Conservation (phyloP, 164 flowering plant genomes). For the Platanus orientalis region DNA sequence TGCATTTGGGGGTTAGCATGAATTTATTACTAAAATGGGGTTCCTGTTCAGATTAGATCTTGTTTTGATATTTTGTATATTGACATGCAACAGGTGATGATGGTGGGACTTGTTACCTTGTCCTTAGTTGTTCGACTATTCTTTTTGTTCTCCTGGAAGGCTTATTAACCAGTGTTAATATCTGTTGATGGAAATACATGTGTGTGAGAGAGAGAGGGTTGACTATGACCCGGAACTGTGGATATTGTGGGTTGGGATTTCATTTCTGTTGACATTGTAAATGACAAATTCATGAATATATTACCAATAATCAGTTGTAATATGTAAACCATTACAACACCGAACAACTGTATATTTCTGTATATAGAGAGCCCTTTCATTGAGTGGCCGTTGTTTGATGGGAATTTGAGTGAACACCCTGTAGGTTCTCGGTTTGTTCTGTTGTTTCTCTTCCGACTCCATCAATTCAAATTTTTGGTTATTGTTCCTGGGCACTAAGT, state of each 20-base stretch:
- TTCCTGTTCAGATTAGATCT: not conserved
- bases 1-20: too few relatives aligned
- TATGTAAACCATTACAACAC: conserved; percentile 6
- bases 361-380: not conserved
- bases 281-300: conserved; percentile 21
- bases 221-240: conserved; percentile 13
- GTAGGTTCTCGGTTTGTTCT: not conserved
- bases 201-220: conserved; percentile 4
- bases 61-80: conserved; percentile 2
- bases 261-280: conserved; percentile 17
- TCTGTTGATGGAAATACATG: conserved; percentile 19
- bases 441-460: not conserved
- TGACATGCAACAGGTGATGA: conserved; percentile 1
- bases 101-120: conserved; percentile 4
- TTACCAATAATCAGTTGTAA: conserved; percentile 8
- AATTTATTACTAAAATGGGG: too few relatives aligned
- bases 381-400: conserved; percentile 2
- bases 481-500: too few relatives aligned
- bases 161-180: conserved; percentile 34
- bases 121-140: conserved; percentile 39
- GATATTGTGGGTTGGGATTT: conserved; percentile 16
- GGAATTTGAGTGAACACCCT: not conserved
- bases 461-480: too few relatives aligned
- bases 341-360: too few relatives aligned
- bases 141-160: conserved; percentile 33